phyloP scores from a whole-genome alignment of 495 filamentous ascomycete genomes.

The Collariella sp. region DNA sequence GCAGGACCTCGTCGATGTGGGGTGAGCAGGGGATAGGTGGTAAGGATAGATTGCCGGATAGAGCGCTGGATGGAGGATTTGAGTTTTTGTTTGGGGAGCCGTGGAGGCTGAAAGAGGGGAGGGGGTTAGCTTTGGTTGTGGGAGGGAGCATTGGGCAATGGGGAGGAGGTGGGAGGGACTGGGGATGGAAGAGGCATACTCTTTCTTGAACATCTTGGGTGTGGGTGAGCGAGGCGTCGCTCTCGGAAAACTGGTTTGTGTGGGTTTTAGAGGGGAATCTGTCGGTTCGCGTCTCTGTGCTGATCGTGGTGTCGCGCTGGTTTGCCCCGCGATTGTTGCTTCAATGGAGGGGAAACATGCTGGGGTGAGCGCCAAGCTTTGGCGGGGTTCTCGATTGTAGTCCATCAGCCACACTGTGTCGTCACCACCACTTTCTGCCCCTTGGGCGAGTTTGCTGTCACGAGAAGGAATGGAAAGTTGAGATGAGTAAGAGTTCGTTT shows the following conservation, averaged over 20 bases:
- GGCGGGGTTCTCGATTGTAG: conserved; percentile 9
- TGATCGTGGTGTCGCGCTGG: neutral
- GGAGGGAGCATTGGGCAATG: neutral
- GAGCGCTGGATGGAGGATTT: conserved; percentile 90
- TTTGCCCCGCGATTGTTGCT: conserved; percentile 21
- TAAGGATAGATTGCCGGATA: conserved; percentile 69
- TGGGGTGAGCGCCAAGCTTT: conserved; percentile 9
- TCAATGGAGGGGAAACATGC: conserved; percentile 15
- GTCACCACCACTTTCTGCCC: too few relatives aligned
- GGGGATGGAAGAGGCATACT: conserved; percentile 41
- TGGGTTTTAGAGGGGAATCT: neutral
- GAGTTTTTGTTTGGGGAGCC: conserved; percentile 85
- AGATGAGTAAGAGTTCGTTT: neutral
- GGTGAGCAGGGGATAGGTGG: conserved; percentile 77
- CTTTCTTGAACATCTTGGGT: conserved; percentile 81
- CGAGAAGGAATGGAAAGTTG: neutral
- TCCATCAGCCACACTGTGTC: neutral
- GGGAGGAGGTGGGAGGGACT: neutral
- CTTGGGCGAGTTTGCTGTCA: too few relatives aligned
- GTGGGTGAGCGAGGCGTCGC: conserved; percentile 1
- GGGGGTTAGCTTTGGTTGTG: neutral
- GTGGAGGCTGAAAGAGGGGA: conserved; percentile 49
- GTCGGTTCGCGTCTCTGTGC: neutral
- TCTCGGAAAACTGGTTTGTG: neutral
- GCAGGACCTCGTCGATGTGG: conserved; percentile 92